Base-by-base conservation (phyloP, 2,329 filamentous ascomycete species). In the Pseudohalonectria lignicola region DNA sequence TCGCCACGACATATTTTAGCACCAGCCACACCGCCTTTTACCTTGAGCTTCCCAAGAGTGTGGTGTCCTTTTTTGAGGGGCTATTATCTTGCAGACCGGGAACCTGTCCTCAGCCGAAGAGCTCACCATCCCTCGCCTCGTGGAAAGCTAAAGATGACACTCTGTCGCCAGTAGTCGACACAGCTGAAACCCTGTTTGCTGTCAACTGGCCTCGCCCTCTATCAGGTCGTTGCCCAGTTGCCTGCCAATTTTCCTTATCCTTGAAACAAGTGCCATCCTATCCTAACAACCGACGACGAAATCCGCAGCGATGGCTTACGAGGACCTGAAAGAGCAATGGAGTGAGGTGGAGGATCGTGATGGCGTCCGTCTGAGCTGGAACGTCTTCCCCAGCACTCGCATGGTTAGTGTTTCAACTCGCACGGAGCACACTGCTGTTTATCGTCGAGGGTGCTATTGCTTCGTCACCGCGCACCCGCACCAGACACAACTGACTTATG, bases 221-320 rank as follows among this genome's bases (percentile, higher is more conserved):
- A n/a, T n/a, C n/a, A n/a, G n/a, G n/a, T n/a, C n/a, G n/a, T n/a
- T n/a, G n/a, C n/a, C n/a, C n/a, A n/a, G n/a, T n/a, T n/a, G n/a
- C n/a, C n/a, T n/a, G n/a, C n/a, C n/a, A n/a, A n/a, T n/a, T n/a
- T n/a, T n/a, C n/a, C n/a, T n/a, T n/a, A n/a, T n/a, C n/a, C n/a
- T n/a, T n/a, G n/a, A n/a, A n/a, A n/a, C n/a, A n/a, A n/a, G n/a
- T n/a, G n/a, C n/a, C n/a, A n/a, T n/a, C n/a, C n/a, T n/a, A n/a
- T n/a, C n/a, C n/a, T n/a, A n/a, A n/a, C n/a, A n/a, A n/a, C n/a
- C n/a, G n/a, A n/a, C n/a, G n/a, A n/a, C n/a, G n/a, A n/a, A n/a
- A n/a, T n/a, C n/a, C n/a, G n/a, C n/a, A n/a, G n/a, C n/a, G 34
- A 94, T 94, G 87, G 88, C 94, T 60, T 94, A 86, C 71, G 88